Evolutionary conservation across 257 asterid species (phyloP), one percentile per base, ranked within the genome.

Genomic region (Mitragyna speciosa): DNA sequence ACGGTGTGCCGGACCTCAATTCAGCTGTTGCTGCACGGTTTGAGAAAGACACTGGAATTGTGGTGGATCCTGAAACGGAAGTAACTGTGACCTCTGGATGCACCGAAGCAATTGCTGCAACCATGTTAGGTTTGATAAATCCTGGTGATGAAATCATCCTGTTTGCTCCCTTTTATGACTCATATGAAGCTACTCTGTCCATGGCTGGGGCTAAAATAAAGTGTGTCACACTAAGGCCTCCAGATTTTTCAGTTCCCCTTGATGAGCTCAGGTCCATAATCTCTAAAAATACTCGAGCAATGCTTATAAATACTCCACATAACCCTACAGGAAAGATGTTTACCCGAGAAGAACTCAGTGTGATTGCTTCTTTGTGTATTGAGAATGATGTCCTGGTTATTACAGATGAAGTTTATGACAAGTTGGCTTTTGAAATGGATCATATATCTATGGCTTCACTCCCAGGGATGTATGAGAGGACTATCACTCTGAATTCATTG

Each of bases 261-360:
- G 97, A 93, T 1, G 96, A 95, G 84, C 90, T 95, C 54, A 93
- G 85, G 81, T 89, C 96, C 39, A 51, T 78, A 2, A 79, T 95
- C 48, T 83, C 98, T 0, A 92, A 89, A 83, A 90, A 89, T 48
- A 95, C 99, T 11, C 92, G 98, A 26, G 98, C 98, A 3, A 91
- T 95, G 77, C 87, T 95, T 64, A 83, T 95, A 78, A 95, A 95
- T 86, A 93, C 97, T 54, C 99, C 99, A 0, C 99, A 95, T 78
- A 95, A 95, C 82, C 99, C 99, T 45, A 95, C 99, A 0, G 99
- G 99, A 15, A 95, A 95, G 83, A 95, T 95, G 97, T 93, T 93
- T 89, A 93, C 91, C 16, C 78, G 74, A 26, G 90, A 91, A 85
- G 99, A 95, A 79, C 94, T 92, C 63, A 78, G 84, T 0, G 82